These are phyloP conservation scores for Moricandia moricandioides DNA, from an alignment of 345 rosid genomes.

Conservation along the genomic window DNA sequence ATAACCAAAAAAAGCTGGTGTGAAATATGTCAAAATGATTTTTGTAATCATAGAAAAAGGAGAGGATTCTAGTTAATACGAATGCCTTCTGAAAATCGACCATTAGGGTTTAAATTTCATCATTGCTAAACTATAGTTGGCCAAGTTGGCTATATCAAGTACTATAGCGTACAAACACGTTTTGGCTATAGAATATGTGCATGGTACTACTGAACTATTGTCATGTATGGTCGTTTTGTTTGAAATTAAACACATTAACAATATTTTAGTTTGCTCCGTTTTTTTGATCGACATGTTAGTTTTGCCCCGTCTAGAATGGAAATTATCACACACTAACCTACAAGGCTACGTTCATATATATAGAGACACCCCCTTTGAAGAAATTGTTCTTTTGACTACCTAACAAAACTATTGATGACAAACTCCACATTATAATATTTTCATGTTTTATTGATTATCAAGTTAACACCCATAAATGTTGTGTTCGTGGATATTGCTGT, in stretches of 20 bases:
- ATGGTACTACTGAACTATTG: not conserved
- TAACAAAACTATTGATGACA: constrained; percentile 5
- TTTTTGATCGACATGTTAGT: too few species aligned
- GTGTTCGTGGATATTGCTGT: not conserved
- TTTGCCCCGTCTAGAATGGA: constrained; percentile 20
- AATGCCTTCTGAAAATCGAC: not conserved
- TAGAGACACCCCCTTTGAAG: not conserved
- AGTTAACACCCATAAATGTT: not conserved
- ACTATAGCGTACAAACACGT: not conserved
- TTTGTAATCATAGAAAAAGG: not conserved
- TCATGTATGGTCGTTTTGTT: not conserved
- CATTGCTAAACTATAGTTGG: constrained; percentile 20
- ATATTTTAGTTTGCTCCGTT: constrained; percentile 16
- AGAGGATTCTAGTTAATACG: not conserved
- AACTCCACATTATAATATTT: not conserved
- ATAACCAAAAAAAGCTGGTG: not conserved
- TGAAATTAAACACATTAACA: not conserved
- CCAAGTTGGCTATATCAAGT: not conserved
- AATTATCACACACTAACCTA: constrained; percentile 19
- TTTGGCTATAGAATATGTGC: constrained; percentile 10
- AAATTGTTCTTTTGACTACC: constrained; percentile 14
- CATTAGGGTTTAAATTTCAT: not conserved
- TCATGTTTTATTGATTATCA: not conserved
- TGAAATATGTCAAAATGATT: not conserved
- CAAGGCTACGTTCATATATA: constrained; percentile 18